Conservation (phyloP, 2,329 filamentous ascomycete species). For the Rhynchosporium agropyri region DNA sequence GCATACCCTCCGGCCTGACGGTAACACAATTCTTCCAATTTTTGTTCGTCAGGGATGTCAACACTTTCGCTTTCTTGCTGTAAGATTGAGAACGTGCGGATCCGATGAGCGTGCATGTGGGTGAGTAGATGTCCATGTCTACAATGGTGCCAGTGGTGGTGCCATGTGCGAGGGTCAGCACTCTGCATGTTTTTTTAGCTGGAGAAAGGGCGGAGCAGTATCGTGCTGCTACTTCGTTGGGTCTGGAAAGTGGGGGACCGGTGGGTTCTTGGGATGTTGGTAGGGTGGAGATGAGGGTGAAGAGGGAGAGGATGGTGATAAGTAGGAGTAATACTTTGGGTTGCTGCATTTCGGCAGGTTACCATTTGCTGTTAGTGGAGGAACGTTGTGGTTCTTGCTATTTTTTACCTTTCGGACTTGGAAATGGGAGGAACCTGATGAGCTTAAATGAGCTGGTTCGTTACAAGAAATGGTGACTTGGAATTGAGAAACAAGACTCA, state of each 20-base stretch:
- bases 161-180: background rate
- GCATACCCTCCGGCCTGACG: background rate
- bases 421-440: too few species aligned
- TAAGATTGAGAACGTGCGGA: background rate
- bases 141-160: background rate
- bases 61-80: background rate
- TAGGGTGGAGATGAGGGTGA: too few species aligned
- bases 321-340: too few species aligned
- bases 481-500: too few species aligned
- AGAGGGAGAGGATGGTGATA: too few species aligned
- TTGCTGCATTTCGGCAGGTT: too few species aligned
- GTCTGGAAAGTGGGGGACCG: background rate
- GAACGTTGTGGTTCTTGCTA: too few species aligned
- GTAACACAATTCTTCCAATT: background rate
- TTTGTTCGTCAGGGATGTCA: background rate
- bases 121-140: background rate
- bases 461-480: too few species aligned
- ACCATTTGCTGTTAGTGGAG: too few species aligned
- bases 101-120: background rate
- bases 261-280: too few species aligned
- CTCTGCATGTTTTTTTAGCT: background rate
- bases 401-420: too few species aligned
- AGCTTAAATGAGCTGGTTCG: too few species aligned
- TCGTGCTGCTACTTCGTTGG: background rate
- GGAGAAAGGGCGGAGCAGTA: background rate